A percentile compares a stretch with the other conserved stretches of the same genome.
These are phyloP conservation scores for Barnettozyma salicaria DNA, from an alignment of 805 yeast species.

Conservation along the genomic window DNA sequence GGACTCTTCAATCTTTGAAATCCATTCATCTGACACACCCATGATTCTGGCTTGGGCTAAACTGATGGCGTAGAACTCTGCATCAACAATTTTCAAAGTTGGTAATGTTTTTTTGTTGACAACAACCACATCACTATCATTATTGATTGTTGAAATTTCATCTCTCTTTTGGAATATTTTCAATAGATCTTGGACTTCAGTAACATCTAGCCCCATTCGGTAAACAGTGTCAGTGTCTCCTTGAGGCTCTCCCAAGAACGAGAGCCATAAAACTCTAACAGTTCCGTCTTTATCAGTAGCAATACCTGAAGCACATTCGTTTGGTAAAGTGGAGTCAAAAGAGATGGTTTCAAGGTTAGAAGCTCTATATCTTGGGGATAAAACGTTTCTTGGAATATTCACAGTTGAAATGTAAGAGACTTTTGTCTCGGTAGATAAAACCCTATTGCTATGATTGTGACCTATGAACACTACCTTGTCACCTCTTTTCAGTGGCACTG, in stretches of 20 bases:
- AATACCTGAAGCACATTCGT: constrained; percentile 75
- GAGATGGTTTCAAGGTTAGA: constrained; percentile 74
- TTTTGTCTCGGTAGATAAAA: constrained; percentile 67
- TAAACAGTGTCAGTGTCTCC: constrained; percentile 58
- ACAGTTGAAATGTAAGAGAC: constrained; percentile 73
- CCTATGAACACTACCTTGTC: constrained; percentile 77
- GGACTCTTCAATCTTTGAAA: constrained; percentile 55
- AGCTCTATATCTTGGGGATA: constrained; percentile 78
- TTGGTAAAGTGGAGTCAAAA: constrained; percentile 64
- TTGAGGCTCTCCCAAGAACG: constrained; percentile 70
- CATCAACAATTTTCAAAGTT: constrained; percentile 63
- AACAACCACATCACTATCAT: constrained; percentile 4
- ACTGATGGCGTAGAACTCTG: constrained; percentile 66
- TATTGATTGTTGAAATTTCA: constrained; percentile 22
- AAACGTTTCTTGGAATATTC: constrained; percentile 61
- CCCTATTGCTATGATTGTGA: constrained; percentile 60
- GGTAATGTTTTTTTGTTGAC: constrained; percentile 32
- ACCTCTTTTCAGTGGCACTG: constrained; percentile 59
- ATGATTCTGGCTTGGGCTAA: constrained; percentile 72
- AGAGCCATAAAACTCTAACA: constrained; percentile 79
- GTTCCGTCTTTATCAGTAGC: constrained; percentile 73
- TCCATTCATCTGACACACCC: constrained; percentile 88
- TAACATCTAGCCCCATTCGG: constrained; percentile 71
- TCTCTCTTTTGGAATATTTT: constrained; percentile 43
- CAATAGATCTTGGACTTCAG: constrained; percentile 55